Evolutionary conservation across 148 eudicot genomes (phyloP).

Genomic region (Rhododendron ferrugineum): DNA sequence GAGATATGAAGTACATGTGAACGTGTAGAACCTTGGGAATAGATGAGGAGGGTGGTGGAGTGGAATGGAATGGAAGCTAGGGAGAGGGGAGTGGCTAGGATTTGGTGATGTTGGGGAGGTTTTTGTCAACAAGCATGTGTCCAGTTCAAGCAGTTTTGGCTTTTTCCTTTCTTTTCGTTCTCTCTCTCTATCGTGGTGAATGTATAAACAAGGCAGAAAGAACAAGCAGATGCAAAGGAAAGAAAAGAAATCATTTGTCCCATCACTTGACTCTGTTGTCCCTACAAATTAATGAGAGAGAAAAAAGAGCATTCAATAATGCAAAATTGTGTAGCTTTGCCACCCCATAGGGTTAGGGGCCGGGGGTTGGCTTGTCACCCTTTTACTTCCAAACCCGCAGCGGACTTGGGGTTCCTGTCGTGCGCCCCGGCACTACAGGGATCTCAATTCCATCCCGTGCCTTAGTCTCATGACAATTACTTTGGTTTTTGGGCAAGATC

Average conservation of each 20-base stretch:
- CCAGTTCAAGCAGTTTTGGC: constrained; percentile 22
- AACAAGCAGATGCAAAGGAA: constrained; percentile 27
- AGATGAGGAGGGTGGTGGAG: constrained; percentile 19
- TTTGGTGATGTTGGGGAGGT: constrained; percentile 23
- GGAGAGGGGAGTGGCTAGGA: constrained; percentile 4
- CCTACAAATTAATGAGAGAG: constrained; percentile 12
- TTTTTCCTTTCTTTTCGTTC: constrained; percentile 22
- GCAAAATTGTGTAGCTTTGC: not conserved
- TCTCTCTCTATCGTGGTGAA: not conserved
- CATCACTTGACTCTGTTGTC: constrained; percentile 20
- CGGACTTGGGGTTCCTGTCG: too few species aligned
- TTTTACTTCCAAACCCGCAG: not conserved
- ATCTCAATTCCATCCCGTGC: too few species aligned
- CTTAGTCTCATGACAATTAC: not conserved
- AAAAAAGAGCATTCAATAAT: not conserved
- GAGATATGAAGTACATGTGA: not conserved
- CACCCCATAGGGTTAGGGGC: not conserved
- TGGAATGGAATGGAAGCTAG: constrained; percentile 37
- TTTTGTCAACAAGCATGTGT: constrained; percentile 40
- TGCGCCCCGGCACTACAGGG: too few species aligned
- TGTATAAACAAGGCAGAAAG: not conserved
- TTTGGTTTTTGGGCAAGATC: not conserved
- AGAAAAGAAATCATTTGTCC: constrained; percentile 22
- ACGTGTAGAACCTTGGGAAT: constrained; percentile 9
- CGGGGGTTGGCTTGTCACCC: not conserved